phyloP scores from a whole-genome alignment of 23 red algal species.

The Gracilaria domingensis region DNA sequence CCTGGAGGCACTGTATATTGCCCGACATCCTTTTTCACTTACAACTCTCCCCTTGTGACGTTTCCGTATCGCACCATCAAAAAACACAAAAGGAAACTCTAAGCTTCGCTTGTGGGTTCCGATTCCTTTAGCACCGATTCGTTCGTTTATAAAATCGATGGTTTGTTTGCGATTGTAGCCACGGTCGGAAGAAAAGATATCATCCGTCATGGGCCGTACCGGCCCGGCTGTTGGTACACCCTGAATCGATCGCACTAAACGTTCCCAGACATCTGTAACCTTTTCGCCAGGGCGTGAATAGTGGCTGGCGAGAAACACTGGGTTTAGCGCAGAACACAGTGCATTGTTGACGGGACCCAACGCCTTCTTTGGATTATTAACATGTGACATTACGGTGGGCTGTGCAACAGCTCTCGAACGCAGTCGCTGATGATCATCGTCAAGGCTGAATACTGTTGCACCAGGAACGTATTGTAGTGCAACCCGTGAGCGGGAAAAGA shows the following conservation, averaged over 20 bases:
- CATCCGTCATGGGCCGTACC: conserved; percentile 27
- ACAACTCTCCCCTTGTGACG: conserved; percentile 29
- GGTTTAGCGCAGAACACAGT: conserved; percentile 26
- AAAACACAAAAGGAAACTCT: conserved; percentile 27
- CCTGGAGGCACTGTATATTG: conserved; percentile 20
- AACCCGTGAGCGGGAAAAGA: no score
- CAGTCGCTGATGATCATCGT: conserved; percentile 40
- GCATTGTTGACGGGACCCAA: conserved; percentile 36
- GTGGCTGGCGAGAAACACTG: conserved; percentile 27
- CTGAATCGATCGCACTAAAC: conserved; percentile 19
- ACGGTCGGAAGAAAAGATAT: conserved; percentile 32
- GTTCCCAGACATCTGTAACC: conserved; percentile 27
- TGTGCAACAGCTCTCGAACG: neutral
- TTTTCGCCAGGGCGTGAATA: conserved; percentile 21
- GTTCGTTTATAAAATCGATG: conserved; percentile 21
- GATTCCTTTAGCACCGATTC: conserved; percentile 22
- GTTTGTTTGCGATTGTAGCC: conserved; percentile 32
- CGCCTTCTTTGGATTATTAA: conserved; percentile 36
- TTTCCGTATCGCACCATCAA: conserved; percentile 10
- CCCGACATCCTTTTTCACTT: conserved; percentile 10
- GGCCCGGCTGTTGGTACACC: conserved; percentile 26
- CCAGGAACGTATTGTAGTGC: conserved; percentile 9
- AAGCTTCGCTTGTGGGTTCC: conserved; percentile 43
- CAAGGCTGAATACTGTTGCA: conserved; percentile 16
- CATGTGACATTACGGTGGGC: neutral